phyloP scores from a whole-genome alignment of 306 rosid species.

The Pueraria montana region DNA sequence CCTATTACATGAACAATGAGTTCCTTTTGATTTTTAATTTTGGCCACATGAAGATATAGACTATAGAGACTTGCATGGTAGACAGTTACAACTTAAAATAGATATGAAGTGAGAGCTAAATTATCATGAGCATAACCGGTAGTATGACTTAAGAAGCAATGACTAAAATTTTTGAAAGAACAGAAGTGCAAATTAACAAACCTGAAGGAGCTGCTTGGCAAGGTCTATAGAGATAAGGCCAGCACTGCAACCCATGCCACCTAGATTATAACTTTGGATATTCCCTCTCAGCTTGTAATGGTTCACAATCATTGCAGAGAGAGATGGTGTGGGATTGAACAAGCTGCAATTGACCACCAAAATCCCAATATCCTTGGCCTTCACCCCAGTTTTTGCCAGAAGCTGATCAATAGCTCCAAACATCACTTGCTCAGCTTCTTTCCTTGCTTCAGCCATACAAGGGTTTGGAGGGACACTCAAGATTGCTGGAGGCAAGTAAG shows the following conservation, averaged over 20 bases:
- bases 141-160: not conserved
- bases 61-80: not conserved
- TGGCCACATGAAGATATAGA: not conserved
- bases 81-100: not conserved
- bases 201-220: constrained; percentile 94
- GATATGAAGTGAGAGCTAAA: not conserved
- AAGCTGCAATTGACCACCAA: constrained; percentile 88
- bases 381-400: constrained; percentile 77
- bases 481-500: constrained; percentile 83
- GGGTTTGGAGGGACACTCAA: constrained; percentile 78
- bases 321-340: constrained; percentile 94
- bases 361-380: constrained; percentile 91
- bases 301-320: constrained; percentile 90
- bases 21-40: constrained; percentile 5
- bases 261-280: constrained; percentile 78
- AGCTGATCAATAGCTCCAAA: constrained; percentile 92
- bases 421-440: constrained; percentile 89
- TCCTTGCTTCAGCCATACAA: constrained; percentile 83
- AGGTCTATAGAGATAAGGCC: constrained; percentile 95
- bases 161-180: not conserved
- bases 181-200: constrained; percentile 40
- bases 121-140: not conserved
- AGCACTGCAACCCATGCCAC: constrained; percentile 99
- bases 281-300: constrained; percentile 86
- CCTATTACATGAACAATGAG: not conserved